phyloP scores from a whole-genome alignment of 192 early-diverging fungal species.

The Coemansia sp. region DNA sequence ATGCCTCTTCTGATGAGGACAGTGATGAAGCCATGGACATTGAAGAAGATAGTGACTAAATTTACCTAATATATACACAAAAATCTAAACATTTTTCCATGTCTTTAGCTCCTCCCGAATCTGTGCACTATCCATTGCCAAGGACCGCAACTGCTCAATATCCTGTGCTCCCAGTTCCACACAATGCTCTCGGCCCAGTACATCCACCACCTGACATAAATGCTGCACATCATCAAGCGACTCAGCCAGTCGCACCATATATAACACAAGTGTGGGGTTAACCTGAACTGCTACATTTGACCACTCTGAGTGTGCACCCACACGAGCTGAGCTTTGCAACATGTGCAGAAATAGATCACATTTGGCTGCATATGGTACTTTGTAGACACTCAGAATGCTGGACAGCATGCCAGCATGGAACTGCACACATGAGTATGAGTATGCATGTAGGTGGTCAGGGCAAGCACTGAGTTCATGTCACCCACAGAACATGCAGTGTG shows the following conservation, averaged over 20 bases:
- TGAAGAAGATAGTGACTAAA: slow-evolving; percentile 36
- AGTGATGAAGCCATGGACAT: slow-evolving; percentile 56
- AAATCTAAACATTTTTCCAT: too few species aligned
- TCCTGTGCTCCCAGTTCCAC: too few species aligned
- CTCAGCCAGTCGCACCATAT: background rate
- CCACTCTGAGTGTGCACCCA: background rate
- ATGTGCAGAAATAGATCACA: slow-evolving; percentile 1
- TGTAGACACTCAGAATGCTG: slow-evolving; percentile 1
- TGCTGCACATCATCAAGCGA: background rate
- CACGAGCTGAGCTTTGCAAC: background rate
- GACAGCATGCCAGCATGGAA: slow-evolving; percentile 27
- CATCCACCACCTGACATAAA: background rate
- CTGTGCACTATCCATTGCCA: too few species aligned
- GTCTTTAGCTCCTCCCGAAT: too few species aligned
- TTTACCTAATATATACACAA: too few species aligned
- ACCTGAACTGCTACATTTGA: background rate
- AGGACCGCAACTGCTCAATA: too few species aligned
- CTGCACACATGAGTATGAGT: slow-evolving; percentile 1
- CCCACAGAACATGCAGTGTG: slow-evolving; percentile 1
- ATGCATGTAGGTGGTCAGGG: slow-evolving; percentile 10
- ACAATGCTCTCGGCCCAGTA: too few species aligned
- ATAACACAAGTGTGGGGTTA: background rate
- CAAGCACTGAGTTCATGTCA: background rate
- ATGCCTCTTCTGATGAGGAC: slow-evolving; percentile 12
- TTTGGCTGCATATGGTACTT: background rate